phyloP scores from a whole-genome alignment of 106 monocot species.

The Cymbidium sinense region DNA sequence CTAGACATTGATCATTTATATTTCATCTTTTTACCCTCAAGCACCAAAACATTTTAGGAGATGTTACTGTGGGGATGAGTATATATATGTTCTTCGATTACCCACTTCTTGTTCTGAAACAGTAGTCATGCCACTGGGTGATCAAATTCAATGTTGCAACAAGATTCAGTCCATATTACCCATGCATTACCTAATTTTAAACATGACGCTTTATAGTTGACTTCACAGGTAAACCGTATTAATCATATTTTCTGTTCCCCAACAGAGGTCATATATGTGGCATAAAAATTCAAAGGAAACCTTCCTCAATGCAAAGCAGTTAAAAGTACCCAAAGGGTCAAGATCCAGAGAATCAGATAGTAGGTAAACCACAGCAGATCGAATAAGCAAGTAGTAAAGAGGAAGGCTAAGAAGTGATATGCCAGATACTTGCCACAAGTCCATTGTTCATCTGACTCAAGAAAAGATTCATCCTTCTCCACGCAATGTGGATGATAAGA shows the following conservation, averaged over 20 bases:
- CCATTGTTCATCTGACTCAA: conserved; percentile 38
- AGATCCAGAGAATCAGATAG: not conserved
- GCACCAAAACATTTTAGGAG: not conserved
- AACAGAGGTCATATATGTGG: not conserved
- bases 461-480: conserved; percentile 43
- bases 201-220: not conserved
- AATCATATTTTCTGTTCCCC: not conserved
- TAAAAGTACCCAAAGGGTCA: not conserved
- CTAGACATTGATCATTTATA: not conserved
- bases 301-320: not conserved
- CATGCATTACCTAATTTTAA: not conserved
- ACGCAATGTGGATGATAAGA: conserved; percentile 65
- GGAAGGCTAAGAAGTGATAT: conserved; percentile 3
- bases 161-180: not conserved
- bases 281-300: not conserved
- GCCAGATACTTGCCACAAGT: conserved; percentile 42
- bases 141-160: not conserved
- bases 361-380: not conserved
- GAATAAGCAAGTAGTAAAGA: conserved; percentile 2
- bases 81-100: not conserved
- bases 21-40: not conserved
- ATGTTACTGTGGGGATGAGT: not conserved
- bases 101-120: not conserved
- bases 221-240: not conserved
- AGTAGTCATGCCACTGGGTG: not conserved